Base-by-base conservation (phyloP, 1,284 basidiomycete genomes). In the Lentinula novae-zelandiae region DNA sequence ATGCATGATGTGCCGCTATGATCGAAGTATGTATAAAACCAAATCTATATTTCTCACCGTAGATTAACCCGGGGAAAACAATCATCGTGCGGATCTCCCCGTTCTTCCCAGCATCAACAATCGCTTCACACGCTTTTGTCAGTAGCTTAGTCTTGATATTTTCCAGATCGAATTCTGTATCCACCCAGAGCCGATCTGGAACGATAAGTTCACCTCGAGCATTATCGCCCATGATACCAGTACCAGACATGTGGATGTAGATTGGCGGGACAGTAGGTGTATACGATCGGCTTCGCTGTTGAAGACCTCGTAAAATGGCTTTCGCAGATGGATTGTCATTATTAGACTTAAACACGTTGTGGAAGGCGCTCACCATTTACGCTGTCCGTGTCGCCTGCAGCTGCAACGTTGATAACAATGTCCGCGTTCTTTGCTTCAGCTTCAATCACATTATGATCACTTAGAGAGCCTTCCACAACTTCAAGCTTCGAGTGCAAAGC, bases 201-300 rank as follows among this genome's bases (percentile, higher is more conserved):
- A 20, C 20, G 17, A 52, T 7, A 10, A 57, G 49, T n/a, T 61
- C 60, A 12, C 60, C 60, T 2, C 20, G 7, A 15, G 60, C 44
- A 42, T 51, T 48, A 53, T 61, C 60, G 4, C 46, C 48, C n/a
- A 38, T 42, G 40, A 61, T 36, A n/a, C 55, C 60, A 9, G 55
- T 58, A 48, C 60, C 60, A 3, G 55, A 57, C 55, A 57, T 57
- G 34, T 61, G 55, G 6, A 61, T 61, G 36, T 61, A 57, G 54
- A 61, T 51, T 1, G 60, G 60, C 8, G 55, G 17, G 27, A 9
- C 20, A 22, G 54, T 31, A 9, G 55, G 55, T n/a, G 22, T 13
- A 10, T 10, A 22, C 4, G 38, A 27, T 8, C 20, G 17, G 54
- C 27, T 22, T 6, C 55, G 44, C 40, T 51, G 36, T 42, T 40